Evolutionary conservation across 169 alveolate species (phyloP).

Genomic region (Eimeria nieschulzi): DNA sequence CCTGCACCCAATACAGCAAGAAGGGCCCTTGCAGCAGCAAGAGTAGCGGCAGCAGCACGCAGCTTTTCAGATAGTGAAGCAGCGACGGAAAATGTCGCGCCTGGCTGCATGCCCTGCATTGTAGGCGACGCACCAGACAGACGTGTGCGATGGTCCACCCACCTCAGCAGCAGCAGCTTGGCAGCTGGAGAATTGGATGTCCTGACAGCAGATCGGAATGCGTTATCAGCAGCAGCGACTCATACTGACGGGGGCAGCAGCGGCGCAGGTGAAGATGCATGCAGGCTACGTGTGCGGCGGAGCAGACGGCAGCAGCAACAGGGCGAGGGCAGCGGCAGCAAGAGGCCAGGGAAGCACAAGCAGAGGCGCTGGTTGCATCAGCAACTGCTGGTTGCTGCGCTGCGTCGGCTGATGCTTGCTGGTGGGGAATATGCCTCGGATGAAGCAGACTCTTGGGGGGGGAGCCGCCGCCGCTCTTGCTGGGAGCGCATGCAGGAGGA

Average conservation of each 20-base stretch:
- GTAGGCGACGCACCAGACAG: conserved; percentile 15
- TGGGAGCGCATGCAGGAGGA: conserved; percentile 68
- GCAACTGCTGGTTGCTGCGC: conserved; percentile 72
- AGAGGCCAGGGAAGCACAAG: conserved; percentile 41
- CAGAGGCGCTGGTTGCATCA: conserved; percentile 69
- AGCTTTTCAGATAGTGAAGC: conserved; percentile 46
- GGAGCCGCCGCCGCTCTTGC: conserved; percentile 34
- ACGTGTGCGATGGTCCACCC: conserved; percentile 30
- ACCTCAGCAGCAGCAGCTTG: conserved; percentile 3
- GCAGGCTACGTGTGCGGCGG: conserved; percentile 23
- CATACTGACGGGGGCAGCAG: conserved; percentile 38
- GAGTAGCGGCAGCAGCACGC: conserved; percentile 50
- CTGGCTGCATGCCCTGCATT: conserved; percentile 18
- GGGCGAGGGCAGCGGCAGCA: conserved; percentile 66
- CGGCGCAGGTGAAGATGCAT: conserved; percentile 44
- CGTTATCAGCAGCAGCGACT: conserved; percentile 26
- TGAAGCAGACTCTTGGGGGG: conserved; percentile 15
- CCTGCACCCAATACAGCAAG: neutral
- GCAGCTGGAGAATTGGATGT: neutral
- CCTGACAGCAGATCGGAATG: conserved; percentile 3
- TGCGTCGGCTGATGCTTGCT: conserved; percentile 32
- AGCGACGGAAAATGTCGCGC: conserved; percentile 6
- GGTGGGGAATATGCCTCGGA: conserved; percentile 59
- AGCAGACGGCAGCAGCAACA: conserved; percentile 56
- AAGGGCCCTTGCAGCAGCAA: conserved; percentile 37